Conservation (phyloP, 2,329 filamentous ascomycete genomes). For the Xylaria sp. region DNA sequence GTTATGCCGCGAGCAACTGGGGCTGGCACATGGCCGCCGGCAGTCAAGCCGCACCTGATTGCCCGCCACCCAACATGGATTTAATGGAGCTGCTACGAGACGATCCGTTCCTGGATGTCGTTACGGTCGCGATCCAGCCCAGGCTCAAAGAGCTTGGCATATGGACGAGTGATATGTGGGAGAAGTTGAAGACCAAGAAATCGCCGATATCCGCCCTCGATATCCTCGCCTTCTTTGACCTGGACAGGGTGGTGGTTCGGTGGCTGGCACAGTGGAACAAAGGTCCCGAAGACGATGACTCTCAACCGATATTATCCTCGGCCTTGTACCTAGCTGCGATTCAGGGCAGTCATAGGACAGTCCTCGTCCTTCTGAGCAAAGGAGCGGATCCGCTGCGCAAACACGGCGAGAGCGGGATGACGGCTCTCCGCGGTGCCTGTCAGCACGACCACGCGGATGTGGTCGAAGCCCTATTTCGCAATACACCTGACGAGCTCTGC, state of each 20-base stretch:
- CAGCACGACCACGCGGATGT: not conserved
- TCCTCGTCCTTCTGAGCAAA: not conserved
- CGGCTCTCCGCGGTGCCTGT: not conserved
- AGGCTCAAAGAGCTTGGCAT: not conserved
- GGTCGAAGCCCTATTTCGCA: constrained; percentile 1
- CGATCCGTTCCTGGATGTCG: constrained; percentile 19
- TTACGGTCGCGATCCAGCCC: constrained; percentile 5
- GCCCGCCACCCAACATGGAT: constrained; percentile 17
- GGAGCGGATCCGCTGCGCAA: constrained; percentile 7
- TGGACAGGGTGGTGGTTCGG: not conserved
- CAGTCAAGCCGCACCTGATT: constrained; percentile 9
- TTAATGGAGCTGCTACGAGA: constrained; percentile 16
- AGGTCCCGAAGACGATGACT: not conserved
- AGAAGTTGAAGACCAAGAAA: constrained; percentile 14
- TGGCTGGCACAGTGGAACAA: not conserved
- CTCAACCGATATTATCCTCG: not conserved
- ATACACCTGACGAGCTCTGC: not conserved
- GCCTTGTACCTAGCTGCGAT: not conserved
- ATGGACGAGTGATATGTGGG: constrained; percentile 2
- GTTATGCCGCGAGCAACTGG: constrained; percentile 24
- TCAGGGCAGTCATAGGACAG: not conserved
- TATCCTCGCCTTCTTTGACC: constrained; percentile 20
- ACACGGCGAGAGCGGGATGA: not conserved
- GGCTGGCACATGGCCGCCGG: constrained; percentile 24
- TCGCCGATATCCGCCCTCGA: constrained; percentile 17